Conservation (phyloP, 495 filamentous ascomycete species). For the Daldinia bambusicola region DNA sequence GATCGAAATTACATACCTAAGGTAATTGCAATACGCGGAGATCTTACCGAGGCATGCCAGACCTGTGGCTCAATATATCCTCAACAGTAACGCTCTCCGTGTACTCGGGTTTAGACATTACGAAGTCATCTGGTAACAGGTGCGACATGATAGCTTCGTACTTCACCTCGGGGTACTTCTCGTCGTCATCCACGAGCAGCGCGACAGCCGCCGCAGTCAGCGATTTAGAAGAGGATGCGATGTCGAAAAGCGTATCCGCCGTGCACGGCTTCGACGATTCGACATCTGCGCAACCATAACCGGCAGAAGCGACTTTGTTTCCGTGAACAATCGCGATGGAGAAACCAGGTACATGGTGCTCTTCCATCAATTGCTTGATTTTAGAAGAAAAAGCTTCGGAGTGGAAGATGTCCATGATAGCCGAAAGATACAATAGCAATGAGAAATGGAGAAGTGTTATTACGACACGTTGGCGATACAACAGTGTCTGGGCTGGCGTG, state of each 20-base stretch:
- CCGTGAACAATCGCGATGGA: slow-evolving; percentile 58
- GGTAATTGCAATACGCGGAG: neutral
- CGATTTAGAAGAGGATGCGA: slow-evolving; percentile 64
- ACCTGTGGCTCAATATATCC: slow-evolving; percentile 59
- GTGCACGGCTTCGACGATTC: slow-evolving; percentile 51
- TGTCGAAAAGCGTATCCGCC: slow-evolving; percentile 49
- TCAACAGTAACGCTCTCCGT: slow-evolving; percentile 61
- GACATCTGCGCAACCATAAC: slow-evolving; percentile 36
- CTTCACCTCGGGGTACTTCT: slow-evolving; percentile 50
- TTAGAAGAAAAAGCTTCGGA: slow-evolving; percentile 20
- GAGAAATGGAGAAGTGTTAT: neutral
- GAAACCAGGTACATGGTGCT: slow-evolving; percentile 61
- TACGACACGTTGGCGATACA: too few relatives aligned
- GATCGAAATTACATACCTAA: neutral
- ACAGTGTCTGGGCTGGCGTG: neutral
- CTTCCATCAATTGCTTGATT: slow-evolving; percentile 51
- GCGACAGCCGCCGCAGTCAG: slow-evolving; percentile 62
- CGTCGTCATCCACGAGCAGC: slow-evolving; percentile 58
- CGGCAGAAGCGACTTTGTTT: slow-evolving; percentile 43
- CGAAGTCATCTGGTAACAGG: slow-evolving; percentile 65
- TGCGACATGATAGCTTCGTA: slow-evolving; percentile 59
- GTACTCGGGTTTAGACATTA: slow-evolving; percentile 54
- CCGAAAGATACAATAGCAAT: neutral
- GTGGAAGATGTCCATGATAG: neutral
- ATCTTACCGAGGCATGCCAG: slow-evolving; percentile 54